phyloP scores from a whole-genome alignment of 345 rosid genomes.

The Rhizophora mangle region DNA sequence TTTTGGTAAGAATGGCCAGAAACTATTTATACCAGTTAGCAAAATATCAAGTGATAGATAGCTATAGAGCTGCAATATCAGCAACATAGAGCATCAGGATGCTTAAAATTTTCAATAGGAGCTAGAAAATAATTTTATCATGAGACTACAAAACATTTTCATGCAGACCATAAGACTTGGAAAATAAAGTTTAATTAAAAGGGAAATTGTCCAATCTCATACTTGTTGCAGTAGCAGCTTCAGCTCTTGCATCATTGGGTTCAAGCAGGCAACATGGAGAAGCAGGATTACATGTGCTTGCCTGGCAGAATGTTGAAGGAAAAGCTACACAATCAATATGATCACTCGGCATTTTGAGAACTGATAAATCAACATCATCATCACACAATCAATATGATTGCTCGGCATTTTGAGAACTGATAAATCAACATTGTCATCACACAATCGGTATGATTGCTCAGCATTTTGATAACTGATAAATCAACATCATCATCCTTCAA shows the following conservation, averaged over 20 bases:
- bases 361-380: not conserved
- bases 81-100: not conserved
- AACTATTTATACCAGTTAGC: too few species aligned
- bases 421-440: not conserved
- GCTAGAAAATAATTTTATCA: too few species aligned
- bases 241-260: conserved; percentile 30
- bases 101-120: not conserved
- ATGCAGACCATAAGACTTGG: not conserved
- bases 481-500: not conserved
- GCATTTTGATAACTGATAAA: not conserved
- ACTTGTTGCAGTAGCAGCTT: conserved; percentile 42
- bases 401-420: not conserved
- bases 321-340: not conserved
- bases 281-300: conserved; percentile 14
- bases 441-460: too few species aligned
- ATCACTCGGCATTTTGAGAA: not conserved
- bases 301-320: conserved; percentile 19
- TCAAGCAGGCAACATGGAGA: conserved; percentile 16
- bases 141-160: not conserved
- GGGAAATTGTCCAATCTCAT: conserved; percentile 15
- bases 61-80: not conserved
- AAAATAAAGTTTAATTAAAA: conserved; percentile 3
- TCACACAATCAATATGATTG: not conserved
- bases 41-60: too few species aligned
- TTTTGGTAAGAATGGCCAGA: too few species aligned